Conservation (phyloP, 805 yeast species). For the Lachancea sp. region DNA sequence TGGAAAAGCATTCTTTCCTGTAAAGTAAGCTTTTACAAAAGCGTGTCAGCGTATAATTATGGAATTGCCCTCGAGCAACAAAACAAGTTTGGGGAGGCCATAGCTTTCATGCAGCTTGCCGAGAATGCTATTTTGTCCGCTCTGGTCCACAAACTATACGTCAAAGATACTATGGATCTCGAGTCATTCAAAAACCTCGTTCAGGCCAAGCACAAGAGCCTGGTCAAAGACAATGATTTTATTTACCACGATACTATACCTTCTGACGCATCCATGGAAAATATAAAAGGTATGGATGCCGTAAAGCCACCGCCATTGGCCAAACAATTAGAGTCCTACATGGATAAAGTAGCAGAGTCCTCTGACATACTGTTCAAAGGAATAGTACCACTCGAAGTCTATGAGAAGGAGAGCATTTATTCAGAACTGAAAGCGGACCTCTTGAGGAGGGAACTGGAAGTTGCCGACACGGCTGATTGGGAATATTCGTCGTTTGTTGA, state of each 20-base stretch:
- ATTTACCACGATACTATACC: slow-evolving; percentile 81
- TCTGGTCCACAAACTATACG: slow-evolving; percentile 30
- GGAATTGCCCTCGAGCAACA: slow-evolving; percentile 48
- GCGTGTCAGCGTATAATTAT: slow-evolving; percentile 56
- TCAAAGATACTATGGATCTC: slow-evolving; percentile 32
- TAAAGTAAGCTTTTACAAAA: slow-evolving; percentile 49
- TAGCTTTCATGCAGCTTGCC: slow-evolving; percentile 56
- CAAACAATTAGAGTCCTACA: slow-evolving; percentile 41
- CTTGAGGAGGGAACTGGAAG: slow-evolving; percentile 67
- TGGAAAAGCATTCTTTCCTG: slow-evolving; percentile 50
- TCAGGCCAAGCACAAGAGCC: slow-evolving; percentile 33
- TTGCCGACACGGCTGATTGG: slow-evolving; percentile 68
- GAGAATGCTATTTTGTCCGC: slow-evolving; percentile 31
- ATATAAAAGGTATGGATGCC: slow-evolving; percentile 47
- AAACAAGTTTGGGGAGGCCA: slow-evolving; percentile 67
- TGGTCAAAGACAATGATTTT: slow-evolving; percentile 81
- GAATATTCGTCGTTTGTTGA: slow-evolving; percentile 76
- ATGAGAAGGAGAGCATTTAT: slow-evolving; percentile 79
- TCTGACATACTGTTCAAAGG: slow-evolving; percentile 58
- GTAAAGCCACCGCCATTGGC: slow-evolving; percentile 66
- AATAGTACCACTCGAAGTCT: slow-evolving; percentile 80
- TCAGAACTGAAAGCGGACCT: slow-evolving; percentile 83
- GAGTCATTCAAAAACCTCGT: slow-evolving; percentile 29
- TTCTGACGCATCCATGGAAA: slow-evolving; percentile 33
- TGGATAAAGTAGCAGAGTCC: slow-evolving; percentile 33